phyloP scores from a whole-genome alignment of 345 rosid genomes.

The Lumnitzera littorea region DNA sequence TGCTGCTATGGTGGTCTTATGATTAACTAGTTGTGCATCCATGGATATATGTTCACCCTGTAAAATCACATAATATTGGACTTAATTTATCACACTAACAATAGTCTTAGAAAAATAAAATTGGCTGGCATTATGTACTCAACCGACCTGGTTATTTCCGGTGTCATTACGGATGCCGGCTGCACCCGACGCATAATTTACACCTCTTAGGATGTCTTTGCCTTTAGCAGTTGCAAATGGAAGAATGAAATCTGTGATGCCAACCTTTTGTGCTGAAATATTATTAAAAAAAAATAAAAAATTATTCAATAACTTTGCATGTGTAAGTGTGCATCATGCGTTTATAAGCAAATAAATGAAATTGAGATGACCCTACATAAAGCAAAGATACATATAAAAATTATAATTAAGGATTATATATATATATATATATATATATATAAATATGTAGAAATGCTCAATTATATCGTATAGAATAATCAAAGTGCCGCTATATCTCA shows the following conservation, averaged over 20 bases:
- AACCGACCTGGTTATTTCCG: slow-evolving; percentile 18
- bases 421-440: neutral
- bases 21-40: slow-evolving; percentile 28
- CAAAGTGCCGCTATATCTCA: too few species aligned
- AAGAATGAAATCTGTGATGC: slow-evolving; percentile 23
- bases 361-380: too few species aligned
- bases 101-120: too few species aligned
- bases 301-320: too few species aligned
- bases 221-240: slow-evolving; percentile 20
- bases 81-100: too few species aligned
- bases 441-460: neutral
- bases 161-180: slow-evolving; percentile 43
- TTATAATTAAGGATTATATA: neutral
- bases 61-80: neutral
- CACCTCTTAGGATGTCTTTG: slow-evolving; percentile 15
- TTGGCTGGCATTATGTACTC: too few species aligned
- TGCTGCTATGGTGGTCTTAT: slow-evolving; percentile 9
- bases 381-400: too few species aligned
- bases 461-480: too few species aligned
- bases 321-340: too few species aligned
- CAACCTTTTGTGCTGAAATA: slow-evolving; percentile 26
- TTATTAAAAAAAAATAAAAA: too few species aligned
- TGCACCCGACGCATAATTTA: slow-evolving; percentile 44
- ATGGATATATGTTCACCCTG: slow-evolving; percentile 48
- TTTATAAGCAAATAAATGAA: too few species aligned